phyloP scores from a whole-genome alignment of 1,139 yeast genomes.

The Saccharomyces hybrid region DNA sequence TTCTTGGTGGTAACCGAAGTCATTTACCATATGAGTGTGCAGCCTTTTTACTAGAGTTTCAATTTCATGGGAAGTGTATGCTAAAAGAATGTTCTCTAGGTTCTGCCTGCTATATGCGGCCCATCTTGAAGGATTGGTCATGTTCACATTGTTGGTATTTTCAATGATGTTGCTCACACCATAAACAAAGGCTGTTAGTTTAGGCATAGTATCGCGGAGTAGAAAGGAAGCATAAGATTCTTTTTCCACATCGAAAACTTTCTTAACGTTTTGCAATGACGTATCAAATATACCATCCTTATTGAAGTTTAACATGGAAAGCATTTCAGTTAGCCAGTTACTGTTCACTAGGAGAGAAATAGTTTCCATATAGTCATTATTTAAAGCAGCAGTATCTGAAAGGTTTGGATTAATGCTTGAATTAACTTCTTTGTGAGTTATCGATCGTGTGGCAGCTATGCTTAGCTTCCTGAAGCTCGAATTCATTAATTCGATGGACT shows the following conservation, averaged over 20 bases:
- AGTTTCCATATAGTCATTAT: slow-evolving; percentile 11
- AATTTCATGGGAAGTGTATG: slow-evolving; percentile 54
- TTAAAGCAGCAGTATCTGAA: slow-evolving; percentile 9
- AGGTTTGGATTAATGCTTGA: slow-evolving; percentile 2
- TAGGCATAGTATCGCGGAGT: slow-evolving; percentile 54
- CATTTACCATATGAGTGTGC: slow-evolving; percentile 49
- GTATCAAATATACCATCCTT: slow-evolving; percentile 16
- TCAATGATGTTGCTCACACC: slow-evolving; percentile 51
- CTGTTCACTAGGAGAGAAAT: slow-evolving; percentile 57
- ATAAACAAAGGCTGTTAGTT: slow-evolving; percentile 54
- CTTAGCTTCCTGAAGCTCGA: slow-evolving; percentile 18
- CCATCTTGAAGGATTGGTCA: slow-evolving; percentile 46
- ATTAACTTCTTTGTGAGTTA: slow-evolving; percentile 9
- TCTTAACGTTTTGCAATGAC: slow-evolving; percentile 31
- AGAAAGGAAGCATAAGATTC: slow-evolving; percentile 43
- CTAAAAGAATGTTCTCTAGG: slow-evolving; percentile 47
- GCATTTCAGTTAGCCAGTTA: slow-evolving; percentile 46
- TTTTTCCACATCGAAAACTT: slow-evolving; percentile 37
- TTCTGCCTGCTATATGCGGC: slow-evolving; percentile 57
- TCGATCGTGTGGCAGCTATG: slow-evolving; percentile 14
- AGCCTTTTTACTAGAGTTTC: slow-evolving; percentile 48
- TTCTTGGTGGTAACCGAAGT: slow-evolving; percentile 41
- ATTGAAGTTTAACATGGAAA: slow-evolving; percentile 23
- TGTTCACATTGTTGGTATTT: slow-evolving; percentile 27
- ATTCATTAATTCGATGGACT: slow-evolving; percentile 12